Percentiles rank a stretch among this genome's conserved stretches.
These are phyloP conservation scores for Leishmania braziliensis DNA, from an alignment of 208 protist species.

Conservation along the genomic window DNA sequence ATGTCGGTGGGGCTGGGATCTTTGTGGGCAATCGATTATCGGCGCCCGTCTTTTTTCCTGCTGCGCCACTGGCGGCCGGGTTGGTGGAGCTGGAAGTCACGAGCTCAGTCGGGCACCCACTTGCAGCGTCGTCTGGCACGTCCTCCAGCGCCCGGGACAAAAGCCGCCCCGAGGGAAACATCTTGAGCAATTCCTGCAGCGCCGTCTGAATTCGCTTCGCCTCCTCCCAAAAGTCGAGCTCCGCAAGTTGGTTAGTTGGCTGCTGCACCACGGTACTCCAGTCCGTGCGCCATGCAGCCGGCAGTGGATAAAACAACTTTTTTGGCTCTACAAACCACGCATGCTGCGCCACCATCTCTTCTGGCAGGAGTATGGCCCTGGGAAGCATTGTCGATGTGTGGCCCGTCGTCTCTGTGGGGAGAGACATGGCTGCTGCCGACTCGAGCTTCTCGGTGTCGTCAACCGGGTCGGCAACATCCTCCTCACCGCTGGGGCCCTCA, in stretches of 20 bases:
- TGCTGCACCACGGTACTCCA: neutral
- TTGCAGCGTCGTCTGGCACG: slow-evolving; percentile 9
- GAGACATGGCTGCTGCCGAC: neutral
- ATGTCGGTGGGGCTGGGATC: neutral
- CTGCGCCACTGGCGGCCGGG: neutral
- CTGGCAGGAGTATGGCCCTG: slow-evolving; percentile 3
- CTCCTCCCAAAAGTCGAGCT: slow-evolving; percentile 24
- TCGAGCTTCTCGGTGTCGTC: slow-evolving; percentile 11
- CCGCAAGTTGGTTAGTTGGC: slow-evolving; percentile 12
- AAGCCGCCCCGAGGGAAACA: slow-evolving; percentile 16
- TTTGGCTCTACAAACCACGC: slow-evolving; percentile 12
- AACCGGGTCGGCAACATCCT: neutral
- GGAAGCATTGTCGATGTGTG: slow-evolving; percentile 10
- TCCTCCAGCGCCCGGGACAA: slow-evolving; percentile 15
- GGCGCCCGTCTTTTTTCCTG: neutral
- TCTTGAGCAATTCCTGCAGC: slow-evolving; percentile 16
- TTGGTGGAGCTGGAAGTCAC: slow-evolving; percentile 1
- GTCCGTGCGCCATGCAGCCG: slow-evolving; percentile 9
- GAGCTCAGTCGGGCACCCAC: slow-evolving; percentile 12
- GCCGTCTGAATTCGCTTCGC: slow-evolving; percentile 17
- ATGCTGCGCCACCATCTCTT: slow-evolving; percentile 5
- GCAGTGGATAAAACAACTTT: slow-evolving; percentile 3
- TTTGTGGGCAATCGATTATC: neutral
- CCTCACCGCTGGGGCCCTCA: neutral
- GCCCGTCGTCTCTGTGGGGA: slow-evolving; percentile 8